Base-by-base conservation (phyloP, 2,329 filamentous ascomycete species). In the Aureobasidium sp. region DNA sequence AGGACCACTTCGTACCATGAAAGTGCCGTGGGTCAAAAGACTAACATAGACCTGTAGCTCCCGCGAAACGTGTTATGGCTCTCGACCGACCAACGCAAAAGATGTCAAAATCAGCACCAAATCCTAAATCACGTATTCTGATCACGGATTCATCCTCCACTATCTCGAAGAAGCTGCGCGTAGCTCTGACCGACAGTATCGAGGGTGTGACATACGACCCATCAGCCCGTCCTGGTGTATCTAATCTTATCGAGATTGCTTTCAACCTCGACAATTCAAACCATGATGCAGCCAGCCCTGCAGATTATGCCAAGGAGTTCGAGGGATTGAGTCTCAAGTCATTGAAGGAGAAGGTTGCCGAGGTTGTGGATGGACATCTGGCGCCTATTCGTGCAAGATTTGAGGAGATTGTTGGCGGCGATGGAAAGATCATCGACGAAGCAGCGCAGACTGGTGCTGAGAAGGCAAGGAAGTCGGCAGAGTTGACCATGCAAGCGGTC, bases 91-190 rank as follows among this genome's bases (percentile, higher is more conserved):
- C 94, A 0, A 77, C 74, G 0, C 80, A 84, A 58, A 99, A 99
- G 73, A 99, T 99, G 94, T 96, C 91, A 62, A 99, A 99, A 75
- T 96, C 91, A 0, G 82, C 91, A 68, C 71, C 80, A 0, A 84
- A 89, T 67, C 80, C 83, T 2, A 83, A 82, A 55, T 95, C 91
- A 8, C 84, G 91, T 20, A 95, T 99, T 67, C 77, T 94, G 13
- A 84, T 99, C 64, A 96, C 88, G 1, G 90, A 97, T 68, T 74
- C 79, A 0, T 77, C 82, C 0, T 76, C 82, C 0, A 77, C 80
- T 3, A 92, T 97, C 64, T 74, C 77, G 23, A 74, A 75, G 51
- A 96, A 96, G 72, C 78, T 97, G 66, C 84, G 80, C 66, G 75
- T 78, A 7, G 90, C 94, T 8, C 72, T 91, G 36, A 97, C 94